Base-by-base conservation (phyloP, 2,329 filamentous ascomycete species). In the Aspergillus felis region DNA sequence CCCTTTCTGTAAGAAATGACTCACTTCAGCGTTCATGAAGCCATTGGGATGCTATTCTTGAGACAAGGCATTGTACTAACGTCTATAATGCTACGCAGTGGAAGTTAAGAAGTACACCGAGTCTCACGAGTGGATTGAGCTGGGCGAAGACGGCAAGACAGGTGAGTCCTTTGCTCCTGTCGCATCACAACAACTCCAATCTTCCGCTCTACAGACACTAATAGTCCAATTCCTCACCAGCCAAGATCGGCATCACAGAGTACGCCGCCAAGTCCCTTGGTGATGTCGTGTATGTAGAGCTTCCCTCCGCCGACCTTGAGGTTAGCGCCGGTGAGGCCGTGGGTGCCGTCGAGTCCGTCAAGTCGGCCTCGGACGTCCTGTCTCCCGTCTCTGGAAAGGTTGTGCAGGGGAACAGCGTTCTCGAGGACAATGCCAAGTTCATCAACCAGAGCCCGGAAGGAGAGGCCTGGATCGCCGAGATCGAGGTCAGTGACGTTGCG, bases 101-200 rank as follows among this genome's bases (percentile, higher is more conserved):
- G 44, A 47, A 47, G 69, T 74, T 54, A 93, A 94, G 79, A 90
- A 88, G 75, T 99, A 96, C 82, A 97, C 94, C 64, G 89, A 92
- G 75, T 93, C 97, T 73, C 94, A 99, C 82, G 94, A 99, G 81
- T 99, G 94, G 94, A 87, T 99, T 74, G 92, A 97, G 77, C 80
- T 96, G 59, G 88, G 87, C 56, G 86, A 85, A 53, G 90, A 95
- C 78, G 87, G 88, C 74, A 93, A 90, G 77, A 88, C 87, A 51
- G 92, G 90, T 71, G 53, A 60, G 65, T 65, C 25, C 32, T 54
- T 50, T 44, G 28, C 50, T 44, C 24, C 53, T 44, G 22, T 53
- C 12, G 17, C 29, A 8, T 7, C 25, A 10, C 28, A 28, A 12
- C 47, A 24, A 17, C 14, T n/a, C 10, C 20, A 25, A 17, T 17